phyloP scores from a whole-genome alignment of 495 filamentous ascomycete genomes.

The Aspergillus baeticus region DNA sequence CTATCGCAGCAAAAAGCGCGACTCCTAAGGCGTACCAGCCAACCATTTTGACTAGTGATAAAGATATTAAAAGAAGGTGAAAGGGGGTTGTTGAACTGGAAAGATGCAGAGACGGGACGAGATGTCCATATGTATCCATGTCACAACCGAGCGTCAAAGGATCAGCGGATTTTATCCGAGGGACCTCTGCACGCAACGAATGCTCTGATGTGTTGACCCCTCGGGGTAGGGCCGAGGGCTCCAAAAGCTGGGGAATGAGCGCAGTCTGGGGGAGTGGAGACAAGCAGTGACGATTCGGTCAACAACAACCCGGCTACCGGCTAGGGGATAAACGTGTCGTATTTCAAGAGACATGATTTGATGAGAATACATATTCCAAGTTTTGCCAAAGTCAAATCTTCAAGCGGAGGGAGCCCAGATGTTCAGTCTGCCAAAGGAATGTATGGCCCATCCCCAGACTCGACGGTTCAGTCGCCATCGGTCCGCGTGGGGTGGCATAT shows the following conservation, averaged over 20 bases:
- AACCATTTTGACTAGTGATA: conserved; percentile 27
- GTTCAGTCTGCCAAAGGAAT: background rate
- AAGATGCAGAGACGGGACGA: background rate
- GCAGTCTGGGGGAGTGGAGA: conserved; percentile 8
- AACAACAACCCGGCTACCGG: background rate
- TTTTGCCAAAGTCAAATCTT: background rate
- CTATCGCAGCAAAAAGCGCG: conserved; percentile 55
- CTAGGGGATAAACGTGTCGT: background rate
- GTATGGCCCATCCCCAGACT: background rate
- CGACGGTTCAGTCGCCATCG: no score
- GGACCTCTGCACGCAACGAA: conserved; percentile 15
- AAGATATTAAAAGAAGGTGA: background rate
- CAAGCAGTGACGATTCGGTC: background rate
- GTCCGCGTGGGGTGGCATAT: no score
- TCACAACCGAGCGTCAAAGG: background rate
- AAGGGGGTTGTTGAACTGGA: background rate
- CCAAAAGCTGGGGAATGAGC: conserved; percentile 7
- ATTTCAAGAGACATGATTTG: background rate
- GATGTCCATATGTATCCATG: conserved; percentile 9
- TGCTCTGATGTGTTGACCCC: background rate
- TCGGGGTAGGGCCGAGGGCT: conserved; percentile 35
- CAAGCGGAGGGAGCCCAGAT: background rate
- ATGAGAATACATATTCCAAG: background rate
- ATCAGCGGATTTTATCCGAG: conserved; percentile 23
- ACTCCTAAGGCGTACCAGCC: conserved; percentile 47